Base-by-base conservation (phyloP, 495 filamentous ascomycete genomes). In the Bryoglossum gracile region DNA sequence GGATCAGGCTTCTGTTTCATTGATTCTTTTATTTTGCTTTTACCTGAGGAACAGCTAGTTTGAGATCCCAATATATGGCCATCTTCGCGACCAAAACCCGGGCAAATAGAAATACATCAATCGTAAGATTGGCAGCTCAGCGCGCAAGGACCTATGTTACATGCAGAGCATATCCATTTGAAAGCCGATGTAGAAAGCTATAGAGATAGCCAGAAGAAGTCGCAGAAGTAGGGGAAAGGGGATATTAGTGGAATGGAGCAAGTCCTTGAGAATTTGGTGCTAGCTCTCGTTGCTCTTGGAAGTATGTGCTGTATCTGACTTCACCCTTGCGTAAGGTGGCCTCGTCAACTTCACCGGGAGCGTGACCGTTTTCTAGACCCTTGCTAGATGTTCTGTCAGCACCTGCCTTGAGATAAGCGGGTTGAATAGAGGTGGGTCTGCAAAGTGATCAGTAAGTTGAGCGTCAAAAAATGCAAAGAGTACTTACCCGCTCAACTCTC, bases 401-500 rank as follows among this genome's bases (percentile, higher is more conserved):
- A 1, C 30, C 25, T 28, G 44, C n/a, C 30, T 51, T 47, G 9
- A 56, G 34, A 25, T 39, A 57, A 50, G 65, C 49, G 52, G 69
- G 44, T 56, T 68, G 57, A 60, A 77, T 60, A 65, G 70, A 61
- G 66, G 79, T 58, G 48, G 70, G 63, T 61, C 82, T 65, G 68
- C 72, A 24, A 3, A 51, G 40, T 17, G 13, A 32, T 38, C 10
- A 34, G 54, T n/a, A 30, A 4, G 16, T 8, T 60, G 40, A 62
- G 30, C 44, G 48, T 43, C 37, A 25, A 11, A 34, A 18, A 26
- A 23, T 21, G 24, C 8, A 28, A 5, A 18, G 50, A 39, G 13
- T 30, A 73, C 76, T 59, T 71, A 79, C 78, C 94, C 92, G 59
- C 91, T 89, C 23, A 95, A 72, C 63, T 95, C 86, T 30, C 81